Base-by-base conservation (phyloP, 2,329 filamentous ascomycete species). In the Nigrospora sphaerica region DNA sequence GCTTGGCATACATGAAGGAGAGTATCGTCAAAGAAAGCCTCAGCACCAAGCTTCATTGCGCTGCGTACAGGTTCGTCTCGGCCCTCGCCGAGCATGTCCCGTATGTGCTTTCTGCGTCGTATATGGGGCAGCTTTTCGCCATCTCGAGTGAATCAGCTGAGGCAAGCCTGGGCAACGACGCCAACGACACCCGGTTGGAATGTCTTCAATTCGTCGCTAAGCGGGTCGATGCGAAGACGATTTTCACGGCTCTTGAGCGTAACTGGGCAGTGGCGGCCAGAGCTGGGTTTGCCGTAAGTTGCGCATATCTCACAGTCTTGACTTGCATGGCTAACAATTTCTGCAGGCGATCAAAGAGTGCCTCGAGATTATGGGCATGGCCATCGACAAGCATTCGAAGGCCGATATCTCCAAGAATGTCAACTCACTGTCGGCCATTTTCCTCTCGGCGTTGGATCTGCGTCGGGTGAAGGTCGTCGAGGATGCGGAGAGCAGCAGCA, bases 51-150 rank as follows among this genome's bases (percentile, higher is more conserved):
- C 70, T 96, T 31, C 88, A 95, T 62, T 88, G 92, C 56, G 89
- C 92, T 3, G 80, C 83, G 10, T 95, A 87, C 64, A 78, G 87
- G 0, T 82, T 97, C 48, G 73, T 96, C 50, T 85, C 83, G 41
- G 80, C 89, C 9, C 73, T 96, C 39, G 80, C 92, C 12, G 84
- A 93, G 54, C 81, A 93, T 56, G 71, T 97, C 23, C 89, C 92
- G 1, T 96, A 88, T 67, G 95, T 97, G 82, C 74, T 97, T 50
- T 88, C 89, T 12, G 80, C 80, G 1, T 74, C 78, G 6, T 84
- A 92, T 55, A 67, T 97, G 12, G 81, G 87, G 51, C 80, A 77
- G 42, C 76, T 95, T 40, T 68, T 97, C 23, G 69, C 74, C 13
- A 75, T 88, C 12, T 91, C 88, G 6, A 86, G 85, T 61, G 72